phyloP scores from a whole-genome alignment of 2,329 filamentous ascomycete species.

The Sphaerulina populicola region DNA sequence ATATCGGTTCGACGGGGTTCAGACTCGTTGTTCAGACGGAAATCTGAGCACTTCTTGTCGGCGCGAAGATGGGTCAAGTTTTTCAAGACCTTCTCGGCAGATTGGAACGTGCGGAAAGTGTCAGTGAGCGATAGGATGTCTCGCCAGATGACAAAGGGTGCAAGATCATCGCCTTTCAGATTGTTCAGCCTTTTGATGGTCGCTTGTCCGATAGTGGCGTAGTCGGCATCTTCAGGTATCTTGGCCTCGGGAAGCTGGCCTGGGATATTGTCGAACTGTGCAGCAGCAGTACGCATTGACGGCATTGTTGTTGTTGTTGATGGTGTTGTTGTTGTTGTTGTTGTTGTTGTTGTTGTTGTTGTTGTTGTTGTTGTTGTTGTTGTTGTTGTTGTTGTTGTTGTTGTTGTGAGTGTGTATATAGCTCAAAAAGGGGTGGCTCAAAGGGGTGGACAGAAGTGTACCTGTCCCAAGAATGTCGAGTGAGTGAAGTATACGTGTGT shows the following conservation, averaged over 20 bases:
- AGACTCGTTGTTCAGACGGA: conserved; percentile 10
- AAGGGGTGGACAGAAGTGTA: too few species aligned
- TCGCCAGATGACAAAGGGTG: conserved; percentile 38
- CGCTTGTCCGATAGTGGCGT: conserved; percentile 10
- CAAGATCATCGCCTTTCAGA: conserved; percentile 13
- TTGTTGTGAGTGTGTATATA: too few species aligned
- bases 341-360: too few species aligned
- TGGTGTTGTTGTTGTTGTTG: too few species aligned
- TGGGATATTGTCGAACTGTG: conserved; percentile 22
- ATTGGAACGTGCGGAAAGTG: conserved; percentile 49
- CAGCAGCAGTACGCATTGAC: conserved; percentile 8
- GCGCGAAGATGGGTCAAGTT: conserved; percentile 31
- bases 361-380: too few species aligned
- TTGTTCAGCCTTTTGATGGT: conserved; percentile 17
- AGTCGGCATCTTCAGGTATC: conserved; percentile 16
- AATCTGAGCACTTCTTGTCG: conserved; percentile 30
- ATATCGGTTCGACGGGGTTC: conserved; percentile 24
- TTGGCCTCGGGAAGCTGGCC: conserved; percentile 17
- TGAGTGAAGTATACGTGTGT: too few species aligned
- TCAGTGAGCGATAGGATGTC: conserved; percentile 52
- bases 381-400: too few species aligned
- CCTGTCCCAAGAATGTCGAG: too few species aligned
- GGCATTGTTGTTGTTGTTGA: too few species aligned
- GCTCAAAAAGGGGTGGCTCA: too few species aligned
- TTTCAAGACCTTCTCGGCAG: conserved; percentile 36